A percentile compares a stretch with the other conserved stretches of the same genome.
These are phyloP conservation scores for Secale cereale DNA, from an alignment of 176 grass and related monocot genomes.

Conservation along the genomic window DNA sequence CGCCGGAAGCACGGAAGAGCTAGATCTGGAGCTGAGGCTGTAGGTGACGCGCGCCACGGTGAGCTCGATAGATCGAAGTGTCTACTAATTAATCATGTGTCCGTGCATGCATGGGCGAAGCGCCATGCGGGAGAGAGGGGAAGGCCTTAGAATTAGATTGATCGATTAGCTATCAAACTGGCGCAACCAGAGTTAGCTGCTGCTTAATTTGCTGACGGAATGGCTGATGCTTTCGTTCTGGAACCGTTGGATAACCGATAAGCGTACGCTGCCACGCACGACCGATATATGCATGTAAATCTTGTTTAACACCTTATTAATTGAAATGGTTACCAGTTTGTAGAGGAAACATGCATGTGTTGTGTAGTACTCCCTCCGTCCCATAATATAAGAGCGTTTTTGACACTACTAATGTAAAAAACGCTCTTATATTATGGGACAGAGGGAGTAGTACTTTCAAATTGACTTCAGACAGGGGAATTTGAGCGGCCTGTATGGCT, in stretches of 20 bases:
- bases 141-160: neutral
- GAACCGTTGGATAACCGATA: neutral
- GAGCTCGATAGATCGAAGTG: neutral
- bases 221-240: neutral
- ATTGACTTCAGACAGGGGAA: no score
- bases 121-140: neutral
- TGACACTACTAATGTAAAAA: no score
- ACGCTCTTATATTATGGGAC: no score
- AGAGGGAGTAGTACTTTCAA: neutral
- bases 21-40: slow-evolving; percentile 48
- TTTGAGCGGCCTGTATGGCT: no score
- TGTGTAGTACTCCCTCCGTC: no score
- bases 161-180: neutral
- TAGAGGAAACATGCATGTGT: neutral
- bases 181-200: neutral
- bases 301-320: slow-evolving; percentile 18
- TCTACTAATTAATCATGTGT: slow-evolving; percentile 1
- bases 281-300: neutral
- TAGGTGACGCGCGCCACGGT: neutral
- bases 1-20: slow-evolving; percentile 25
- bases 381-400: no score
- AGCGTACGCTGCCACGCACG: neutral
- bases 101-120: slow-evolving; percentile 19
- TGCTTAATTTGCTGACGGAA: slow-evolving; percentile 1
- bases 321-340: neutral